Percentiles rank a stretch among this genome's conserved stretches.
phyloP scores from a whole-genome alignment of 371 early-diverging fungal species.

The Mortierella sp. region DNA sequence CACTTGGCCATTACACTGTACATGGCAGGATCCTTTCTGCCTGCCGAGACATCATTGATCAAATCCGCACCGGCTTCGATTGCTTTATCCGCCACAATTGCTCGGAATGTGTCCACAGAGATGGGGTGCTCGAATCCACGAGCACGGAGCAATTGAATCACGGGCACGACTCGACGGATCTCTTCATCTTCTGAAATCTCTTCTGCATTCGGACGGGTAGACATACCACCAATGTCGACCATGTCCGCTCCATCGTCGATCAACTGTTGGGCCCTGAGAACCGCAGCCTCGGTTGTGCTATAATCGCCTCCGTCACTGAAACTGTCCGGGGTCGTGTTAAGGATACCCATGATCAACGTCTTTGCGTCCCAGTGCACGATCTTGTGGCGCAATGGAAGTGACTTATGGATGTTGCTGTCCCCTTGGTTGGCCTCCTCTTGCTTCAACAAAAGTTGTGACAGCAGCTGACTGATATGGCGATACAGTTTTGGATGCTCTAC shows the following conservation, averaged over 20 bases:
- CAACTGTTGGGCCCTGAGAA: conserved; percentile 77
- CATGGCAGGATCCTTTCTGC: conserved; percentile 86
- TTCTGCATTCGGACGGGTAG: conserved; percentile 90
- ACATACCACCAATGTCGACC: conserved; percentile 96
- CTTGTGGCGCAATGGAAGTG: conserved; percentile 27
- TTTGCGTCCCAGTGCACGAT: conserved; percentile 71
- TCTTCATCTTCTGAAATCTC: conserved; percentile 85
- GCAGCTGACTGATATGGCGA: conserved; percentile 81
- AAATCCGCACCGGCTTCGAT: conserved; percentile 89
- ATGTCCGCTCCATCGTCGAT: conserved; percentile 89
- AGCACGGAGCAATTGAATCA: conserved; percentile 80
- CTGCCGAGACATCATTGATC: conserved; percentile 96
- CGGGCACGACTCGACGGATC: conserved; percentile 88
- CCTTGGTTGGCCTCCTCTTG: conserved; percentile 40
- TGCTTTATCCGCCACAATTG: conserved; percentile 85
- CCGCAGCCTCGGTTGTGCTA: conserved; percentile 73
- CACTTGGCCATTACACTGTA: conserved; percentile 78
- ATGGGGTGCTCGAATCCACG: conserved; percentile 77
- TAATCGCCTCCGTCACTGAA: conserved; percentile 95
- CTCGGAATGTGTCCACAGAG: conserved; percentile 94
- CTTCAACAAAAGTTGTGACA: conserved; percentile 75
- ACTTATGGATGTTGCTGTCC: conserved; percentile 65
- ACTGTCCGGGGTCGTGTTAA: conserved; percentile 97
- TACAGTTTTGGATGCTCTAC: conserved; percentile 91
- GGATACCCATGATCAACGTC: conserved; percentile 94